These are phyloP conservation scores for Globisporangium paddicum DNA, from an alignment of 352 stramenopile species.

Conservation along the genomic window DNA sequence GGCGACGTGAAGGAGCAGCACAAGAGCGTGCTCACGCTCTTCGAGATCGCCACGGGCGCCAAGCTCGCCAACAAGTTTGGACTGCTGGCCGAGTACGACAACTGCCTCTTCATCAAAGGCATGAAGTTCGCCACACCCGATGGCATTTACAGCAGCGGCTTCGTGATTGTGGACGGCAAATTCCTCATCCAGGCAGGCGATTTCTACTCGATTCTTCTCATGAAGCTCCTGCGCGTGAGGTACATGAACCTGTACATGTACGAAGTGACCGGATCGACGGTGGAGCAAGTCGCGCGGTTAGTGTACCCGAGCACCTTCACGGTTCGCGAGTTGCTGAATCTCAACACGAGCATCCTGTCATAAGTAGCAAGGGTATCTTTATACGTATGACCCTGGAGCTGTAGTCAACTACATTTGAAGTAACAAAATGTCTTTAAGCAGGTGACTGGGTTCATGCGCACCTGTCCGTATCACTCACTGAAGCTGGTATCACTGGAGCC, in stretches of 20 bases:
- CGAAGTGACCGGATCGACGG: constrained; percentile 7
- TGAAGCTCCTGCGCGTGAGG: constrained; percentile 14
- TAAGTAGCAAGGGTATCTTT: not conserved
- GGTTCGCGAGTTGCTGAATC: not conserved
- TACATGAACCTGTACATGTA: constrained; percentile 22
- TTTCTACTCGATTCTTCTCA: constrained; percentile 18
- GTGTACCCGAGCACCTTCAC: constrained; percentile 5
- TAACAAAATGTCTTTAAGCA: too few relatives aligned
- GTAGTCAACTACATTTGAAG: too few relatives aligned
- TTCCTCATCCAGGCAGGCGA: constrained; percentile 19
- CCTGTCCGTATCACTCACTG: too few relatives aligned
- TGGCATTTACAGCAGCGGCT: constrained; percentile 26
- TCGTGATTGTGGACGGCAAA: constrained; percentile 23
- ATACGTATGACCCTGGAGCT: too few relatives aligned
- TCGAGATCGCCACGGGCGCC: not conserved
- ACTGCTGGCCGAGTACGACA: constrained; percentile 21
- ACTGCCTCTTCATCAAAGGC: constrained; percentile 21
- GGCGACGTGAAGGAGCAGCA: constrained; percentile 5
- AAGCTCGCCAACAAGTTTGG: constrained; percentile 19
- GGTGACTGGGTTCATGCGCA: too few relatives aligned
- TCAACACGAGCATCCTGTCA: constrained; percentile 4
- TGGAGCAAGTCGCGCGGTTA: not conserved
- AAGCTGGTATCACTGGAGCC: too few relatives aligned
- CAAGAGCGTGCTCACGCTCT: constrained; percentile 20
- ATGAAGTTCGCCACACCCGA: constrained; percentile 23